Conservation (phyloP, 805 yeast species). For the Candida namnaoensis region DNA sequence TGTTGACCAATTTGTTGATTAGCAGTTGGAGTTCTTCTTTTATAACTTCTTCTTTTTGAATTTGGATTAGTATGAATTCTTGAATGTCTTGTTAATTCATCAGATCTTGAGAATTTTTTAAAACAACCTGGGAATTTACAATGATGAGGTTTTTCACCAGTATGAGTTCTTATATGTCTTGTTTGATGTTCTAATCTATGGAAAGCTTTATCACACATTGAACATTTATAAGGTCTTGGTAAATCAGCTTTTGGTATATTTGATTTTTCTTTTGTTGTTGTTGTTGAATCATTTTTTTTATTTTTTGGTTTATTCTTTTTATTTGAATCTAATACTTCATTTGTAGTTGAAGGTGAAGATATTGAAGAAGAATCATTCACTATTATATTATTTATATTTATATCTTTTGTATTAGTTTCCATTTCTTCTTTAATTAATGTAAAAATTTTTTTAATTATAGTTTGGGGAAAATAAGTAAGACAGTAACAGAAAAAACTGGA, state of each 20-base stretch:
- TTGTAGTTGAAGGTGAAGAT: no score
- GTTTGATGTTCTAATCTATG: slow-evolving; percentile 74
- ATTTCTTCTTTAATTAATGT: no score
- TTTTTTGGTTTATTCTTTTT: no score
- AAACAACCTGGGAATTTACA: slow-evolving; percentile 65
- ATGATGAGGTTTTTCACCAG: slow-evolving; percentile 78
- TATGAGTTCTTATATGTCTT: slow-evolving; percentile 71
- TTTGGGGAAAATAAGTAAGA: no score
- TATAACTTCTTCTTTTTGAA: slow-evolving; percentile 49
- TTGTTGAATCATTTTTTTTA: no score
- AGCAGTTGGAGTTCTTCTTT: slow-evolving; percentile 15
- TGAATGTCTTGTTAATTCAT: slow-evolving; percentile 66
- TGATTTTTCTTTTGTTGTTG: no score
- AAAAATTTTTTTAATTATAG: no score
- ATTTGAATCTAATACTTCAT: no score
- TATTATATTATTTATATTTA: no score
- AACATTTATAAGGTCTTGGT: slow-evolving; percentile 62
- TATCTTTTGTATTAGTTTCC: no score
- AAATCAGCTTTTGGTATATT: slow-evolving; percentile 9
- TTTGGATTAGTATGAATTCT: slow-evolving; percentile 69
- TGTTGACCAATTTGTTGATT: slow-evolving; percentile 2
- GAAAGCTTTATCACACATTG: slow-evolving; percentile 66
- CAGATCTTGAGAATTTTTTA: slow-evolving; percentile 61
- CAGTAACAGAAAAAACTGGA: no score
- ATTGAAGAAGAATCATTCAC: no score